phyloP scores from a whole-genome alignment of 2,329 filamentous ascomycete species.

The Epicoccum nigrum region DNA sequence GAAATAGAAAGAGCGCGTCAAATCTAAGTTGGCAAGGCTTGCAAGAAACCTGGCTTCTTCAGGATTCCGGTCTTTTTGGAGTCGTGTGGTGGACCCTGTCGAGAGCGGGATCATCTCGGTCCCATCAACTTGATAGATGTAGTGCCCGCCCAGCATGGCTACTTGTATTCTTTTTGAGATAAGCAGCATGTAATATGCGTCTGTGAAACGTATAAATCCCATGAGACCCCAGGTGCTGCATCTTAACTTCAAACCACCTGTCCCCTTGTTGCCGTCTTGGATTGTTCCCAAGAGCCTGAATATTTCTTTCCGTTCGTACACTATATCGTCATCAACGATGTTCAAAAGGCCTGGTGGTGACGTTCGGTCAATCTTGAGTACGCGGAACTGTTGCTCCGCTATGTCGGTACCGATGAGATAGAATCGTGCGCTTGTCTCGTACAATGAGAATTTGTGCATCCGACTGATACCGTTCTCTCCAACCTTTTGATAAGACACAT shows the following conservation, averaged over 20 bases:
- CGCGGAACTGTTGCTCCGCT: conserved; percentile 84
- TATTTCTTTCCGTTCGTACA: conserved; percentile 92
- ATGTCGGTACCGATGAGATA: conserved; percentile 95
- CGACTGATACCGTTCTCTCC: conserved; percentile 52
- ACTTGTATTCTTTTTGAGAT: conserved; percentile 96
- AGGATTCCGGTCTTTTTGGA: conserved; percentile 80
- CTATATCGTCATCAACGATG: conserved; percentile 91
- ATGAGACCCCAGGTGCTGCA: conserved; percentile 92
- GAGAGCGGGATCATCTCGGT: conserved; percentile 91
- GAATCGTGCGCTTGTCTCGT: conserved; percentile 91
- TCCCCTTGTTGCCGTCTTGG: conserved; percentile 90
- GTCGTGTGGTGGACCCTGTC: conserved; percentile 68
- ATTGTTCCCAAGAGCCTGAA: conserved; percentile 91
- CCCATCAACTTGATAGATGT: conserved; percentile 91
- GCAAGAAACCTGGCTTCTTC: conserved; percentile 89
- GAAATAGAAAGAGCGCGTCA: conserved; percentile 94
- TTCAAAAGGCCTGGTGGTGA: conserved; percentile 78
- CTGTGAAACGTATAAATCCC: conserved; percentile 95
- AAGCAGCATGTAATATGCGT: conserved; percentile 94
- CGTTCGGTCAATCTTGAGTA: conserved; percentile 93
- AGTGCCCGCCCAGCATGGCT: conserved; percentile 94
- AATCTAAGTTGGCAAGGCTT: conserved; percentile 88
- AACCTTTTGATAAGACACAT: conserved; percentile 50
- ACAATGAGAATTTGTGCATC: conserved; percentile 98
- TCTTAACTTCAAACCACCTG: conserved; percentile 86